Evolutionary conservation across 371 early-diverging fungal species (phyloP).

Genomic region (Mucor plumbeus): DNA sequence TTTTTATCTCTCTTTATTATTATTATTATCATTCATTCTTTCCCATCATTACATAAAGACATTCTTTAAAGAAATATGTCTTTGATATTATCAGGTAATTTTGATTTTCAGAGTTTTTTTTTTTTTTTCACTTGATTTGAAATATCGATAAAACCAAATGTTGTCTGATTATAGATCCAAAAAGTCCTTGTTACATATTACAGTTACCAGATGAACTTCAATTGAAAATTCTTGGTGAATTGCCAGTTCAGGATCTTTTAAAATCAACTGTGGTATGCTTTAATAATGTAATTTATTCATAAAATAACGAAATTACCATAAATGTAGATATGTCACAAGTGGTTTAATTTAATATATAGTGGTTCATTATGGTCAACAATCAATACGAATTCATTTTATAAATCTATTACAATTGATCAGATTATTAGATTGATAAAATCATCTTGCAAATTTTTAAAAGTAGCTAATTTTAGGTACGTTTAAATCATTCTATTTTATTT

Average conservation of each 20-base stretch:
- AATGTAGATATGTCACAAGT: constrained; percentile 46
- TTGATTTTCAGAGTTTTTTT: too few species aligned
- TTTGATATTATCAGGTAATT: neutral
- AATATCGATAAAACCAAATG: neutral
- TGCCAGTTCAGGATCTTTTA: constrained; percentile 40
- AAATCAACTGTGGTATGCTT: constrained; percentile 42
- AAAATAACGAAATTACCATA: neutral
- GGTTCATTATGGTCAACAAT: constrained; percentile 60
- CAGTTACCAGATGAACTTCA: constrained; percentile 48
- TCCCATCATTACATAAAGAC: neutral
- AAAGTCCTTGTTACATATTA: neutral
- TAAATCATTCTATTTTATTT: constrained; percentile 5
- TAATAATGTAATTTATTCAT: neutral
- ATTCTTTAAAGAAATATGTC: constrained; percentile 11
- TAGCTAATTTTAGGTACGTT: constrained; percentile 59
- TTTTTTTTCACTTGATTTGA: too few species aligned
- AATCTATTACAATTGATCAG: constrained; percentile 52
- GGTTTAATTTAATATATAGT: constrained; percentile 56
- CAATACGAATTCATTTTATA: constrained; percentile 56
- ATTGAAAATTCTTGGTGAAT: constrained; percentile 37
- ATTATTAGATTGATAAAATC: constrained; percentile 49
- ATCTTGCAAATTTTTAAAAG: constrained; percentile 56
- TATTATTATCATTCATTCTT: neutral
- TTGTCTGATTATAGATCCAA: neutral
- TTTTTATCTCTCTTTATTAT: neutral